Evolutionary conservation across 306 rosid species (phyloP), one percentile per base, ranked within the genome.

Genomic region (Cercis canadensis): DNA sequence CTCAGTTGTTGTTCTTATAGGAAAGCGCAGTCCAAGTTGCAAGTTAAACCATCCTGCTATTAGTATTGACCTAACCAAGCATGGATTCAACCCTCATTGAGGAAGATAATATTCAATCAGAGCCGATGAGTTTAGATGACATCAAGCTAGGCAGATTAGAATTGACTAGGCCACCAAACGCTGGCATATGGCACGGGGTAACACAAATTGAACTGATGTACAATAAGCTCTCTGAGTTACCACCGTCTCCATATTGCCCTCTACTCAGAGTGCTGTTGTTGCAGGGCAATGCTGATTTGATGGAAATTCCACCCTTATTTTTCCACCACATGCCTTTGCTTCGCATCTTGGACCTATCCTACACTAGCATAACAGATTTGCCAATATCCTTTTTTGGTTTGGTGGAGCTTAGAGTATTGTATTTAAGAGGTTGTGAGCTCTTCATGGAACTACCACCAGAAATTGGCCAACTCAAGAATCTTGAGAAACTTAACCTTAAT

Each of bases 401-500:
- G 34, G 62, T 4, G 0, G 32, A 34, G 8, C 61, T 67, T 11
- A 51, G 13, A 8, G 49, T 32, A 51, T n/a, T 67, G 1, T 19
- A 47, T 36, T 47, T 67, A 41, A 67, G 56, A 50, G 58, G 49
- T 19, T 67, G 72, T 36, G 59, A 67, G 5, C 1, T 40, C 36
- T 51, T 67, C 50, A 67, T 67, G 72, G 12, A 49, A 32, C 19
- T 65, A 5, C 10, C 70, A 7, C 15, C 59, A 4, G 19, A 34
- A 16, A 15, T 58, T 58, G 64, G 24, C 8, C 4, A 32, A n/a
- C 10, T 34, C 4, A 32, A 32, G 64, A 58, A 17, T 5, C 49
- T 51, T 10, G 60, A 67, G 61, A 18, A 67, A 49, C 33, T 67
- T 50, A 46, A 67, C 5, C 72, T 67, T 67, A 60, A 51, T 7